These are phyloP conservation scores for Fragaria ananassa DNA, from an alignment of 306 rosid genomes.

Conservation along the genomic window DNA sequence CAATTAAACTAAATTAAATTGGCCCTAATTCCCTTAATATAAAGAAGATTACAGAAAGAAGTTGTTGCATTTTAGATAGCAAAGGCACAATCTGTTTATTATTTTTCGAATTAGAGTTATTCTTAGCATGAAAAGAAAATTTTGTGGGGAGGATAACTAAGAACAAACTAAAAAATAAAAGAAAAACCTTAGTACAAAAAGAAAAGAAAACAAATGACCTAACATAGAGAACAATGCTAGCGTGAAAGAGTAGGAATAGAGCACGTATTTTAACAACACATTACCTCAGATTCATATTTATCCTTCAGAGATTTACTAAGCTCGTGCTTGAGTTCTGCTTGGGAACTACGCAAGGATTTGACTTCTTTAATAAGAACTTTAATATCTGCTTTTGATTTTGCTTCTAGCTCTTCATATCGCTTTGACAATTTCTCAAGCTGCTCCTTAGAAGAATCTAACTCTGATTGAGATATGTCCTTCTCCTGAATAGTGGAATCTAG, in stretches of 20 bases:
- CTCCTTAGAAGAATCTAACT: conserved; percentile 59
- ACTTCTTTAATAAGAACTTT: conserved; percentile 92
- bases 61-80: not conserved
- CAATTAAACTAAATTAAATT: not conserved
- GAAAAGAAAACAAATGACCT: not conserved
- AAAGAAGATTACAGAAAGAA: not conserved
- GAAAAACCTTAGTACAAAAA: not conserved
- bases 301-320: conserved; percentile 51
- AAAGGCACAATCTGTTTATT: not conserved
- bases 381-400: conserved; percentile 84
- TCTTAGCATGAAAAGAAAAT: not conserved
- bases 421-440: conserved; percentile 61
- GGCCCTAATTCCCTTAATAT: too few species aligned
- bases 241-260: not conserved
- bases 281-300: conserved; percentile 47
- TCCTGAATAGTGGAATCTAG: conserved; percentile 38
- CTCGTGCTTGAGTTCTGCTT: conserved; percentile 59
- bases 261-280: not conserved
- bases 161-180: not conserved
- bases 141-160: not conserved
- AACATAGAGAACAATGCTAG: not conserved
- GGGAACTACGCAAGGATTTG: conserved; percentile 83
- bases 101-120: not conserved
- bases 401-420: conserved; percentile 78
- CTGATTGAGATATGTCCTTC: conserved; percentile 47